phyloP scores from a whole-genome alignment of 768 basidiomycete genomes.

The Floccularia luteovirens region DNA sequence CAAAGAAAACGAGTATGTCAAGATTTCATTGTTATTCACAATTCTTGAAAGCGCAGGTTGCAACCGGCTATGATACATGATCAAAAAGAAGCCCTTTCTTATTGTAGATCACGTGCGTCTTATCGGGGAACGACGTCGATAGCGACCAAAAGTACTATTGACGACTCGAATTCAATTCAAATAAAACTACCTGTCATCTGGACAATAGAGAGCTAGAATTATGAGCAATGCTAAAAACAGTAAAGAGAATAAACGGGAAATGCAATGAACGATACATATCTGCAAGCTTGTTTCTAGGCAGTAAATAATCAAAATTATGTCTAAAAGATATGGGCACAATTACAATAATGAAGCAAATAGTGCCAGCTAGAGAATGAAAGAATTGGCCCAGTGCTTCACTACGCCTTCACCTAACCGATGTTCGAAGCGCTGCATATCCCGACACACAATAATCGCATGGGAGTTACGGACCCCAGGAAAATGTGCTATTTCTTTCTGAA shows the following conservation, averaged over 20 bases:
- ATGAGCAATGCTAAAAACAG: neutral
- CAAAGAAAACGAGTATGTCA: no score
- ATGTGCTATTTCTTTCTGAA: constrained; percentile 67
- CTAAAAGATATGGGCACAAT: neutral
- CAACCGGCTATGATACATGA: no score
- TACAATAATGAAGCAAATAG: neutral
- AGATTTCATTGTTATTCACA: no score
- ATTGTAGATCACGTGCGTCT: no score
- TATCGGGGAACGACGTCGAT: no score
- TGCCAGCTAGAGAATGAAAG: constrained; percentile 31
- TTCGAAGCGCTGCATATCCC: constrained; percentile 57
- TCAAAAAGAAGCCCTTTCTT: no score
- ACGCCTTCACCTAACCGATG: constrained; percentile 61
- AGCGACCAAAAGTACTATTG: no score
- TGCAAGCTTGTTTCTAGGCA: neutral
- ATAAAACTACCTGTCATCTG: no score
- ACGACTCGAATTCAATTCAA: no score
- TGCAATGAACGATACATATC: neutral
- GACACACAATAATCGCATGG: constrained; percentile 65
- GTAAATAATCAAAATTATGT: neutral
- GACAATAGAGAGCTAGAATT: no score
- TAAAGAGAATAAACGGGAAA: constrained; percentile 6
- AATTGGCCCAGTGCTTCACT: constrained; percentile 64
- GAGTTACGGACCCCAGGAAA: constrained; percentile 53
- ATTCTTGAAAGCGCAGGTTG: no score